Base-by-base conservation (phyloP, 169 alveolate genomes). In the Amoebophrya sp. region DNA sequence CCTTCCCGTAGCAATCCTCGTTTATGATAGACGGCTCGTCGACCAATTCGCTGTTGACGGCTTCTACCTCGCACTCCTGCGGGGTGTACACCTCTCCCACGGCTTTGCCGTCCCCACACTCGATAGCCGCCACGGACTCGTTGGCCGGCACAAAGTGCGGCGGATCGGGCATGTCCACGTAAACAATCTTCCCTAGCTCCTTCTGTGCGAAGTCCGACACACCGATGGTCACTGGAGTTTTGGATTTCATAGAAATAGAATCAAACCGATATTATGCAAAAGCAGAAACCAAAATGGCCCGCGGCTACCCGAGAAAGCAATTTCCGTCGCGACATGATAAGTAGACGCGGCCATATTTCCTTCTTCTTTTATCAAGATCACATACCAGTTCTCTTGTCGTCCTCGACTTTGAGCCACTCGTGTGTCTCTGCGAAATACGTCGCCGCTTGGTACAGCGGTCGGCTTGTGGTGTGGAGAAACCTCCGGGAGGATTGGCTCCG, bases 51-150 rank as follows among this genome's bases (percentile, higher is more conserved):
- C 18, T 2, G 83, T 66, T 66, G 32, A 66, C 83, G 32, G 1
- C 83, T 25, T 7, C 83, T 1, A 66, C 32, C 38, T 66, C 83
- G 35, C 83, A 66, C 10, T 66, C 83, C 35, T 18, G 39, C 32
- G 83, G 83, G 7, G 83, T 66, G 83, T 66, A 66, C 38, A 66
- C 83, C 83, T 66, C 83, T 25, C 83, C 83, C 10, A 66, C 83
- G 39, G 83, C 83, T 25, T 66, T 66, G 83, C 83, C 83, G 35
- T 66, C 83, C 35, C 83, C 83, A n/a, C 83, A 66, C 83, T 66
- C 83, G 18, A 66, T 66, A 2, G 83, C 83, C 10, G 83, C 83
- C 35, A 66, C 83, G 39, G 83, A 66, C 38, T 66, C 83, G 83
- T n/a, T 66, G 10, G 83, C 83, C 35, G 83, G 83, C 29, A 66